A percentile compares a stretch with the other conserved stretches of the same genome.
Evolutionary conservation across 108 stramenopile genomes (phyloP).

Genomic region (Mayamaea pseudoterrestris): DNA sequence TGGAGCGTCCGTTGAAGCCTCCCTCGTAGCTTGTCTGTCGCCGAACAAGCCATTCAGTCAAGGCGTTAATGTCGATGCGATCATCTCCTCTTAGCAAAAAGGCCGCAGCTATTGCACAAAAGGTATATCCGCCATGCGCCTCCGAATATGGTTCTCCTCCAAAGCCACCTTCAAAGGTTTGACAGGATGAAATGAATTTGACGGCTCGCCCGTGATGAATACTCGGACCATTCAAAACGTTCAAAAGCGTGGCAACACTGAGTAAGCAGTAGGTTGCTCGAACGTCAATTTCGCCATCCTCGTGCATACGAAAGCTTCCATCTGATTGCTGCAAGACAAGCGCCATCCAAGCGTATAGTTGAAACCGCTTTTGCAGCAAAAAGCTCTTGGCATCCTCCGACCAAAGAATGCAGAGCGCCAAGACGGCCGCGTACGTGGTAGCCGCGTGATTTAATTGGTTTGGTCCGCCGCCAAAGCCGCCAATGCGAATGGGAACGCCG

Average conservation of each 20-base stretch:
- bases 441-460: constrained; percentile 89
- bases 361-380: constrained; percentile 20
- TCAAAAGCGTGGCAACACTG: constrained; percentile 55
- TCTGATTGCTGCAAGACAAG: constrained; percentile 25
- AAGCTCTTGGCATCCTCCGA: constrained; percentile 1
- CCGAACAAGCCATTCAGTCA: constrained; percentile 70
- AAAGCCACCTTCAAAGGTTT: constrained; percentile 97
- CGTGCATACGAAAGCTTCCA: constrained; percentile 86
- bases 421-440: constrained; percentile 88
- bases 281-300: constrained; percentile 95
- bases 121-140: constrained; percentile 98
- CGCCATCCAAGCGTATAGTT: constrained; percentile 64
- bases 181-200: constrained; percentile 56
- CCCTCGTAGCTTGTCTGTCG: constrained; percentile 90
- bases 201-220: constrained; percentile 25
- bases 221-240: constrained; percentile 36
- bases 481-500: constrained; percentile 14
- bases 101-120: constrained; percentile 86
- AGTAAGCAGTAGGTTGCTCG: constrained; percentile 88
- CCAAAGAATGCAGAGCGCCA: constrained; percentile 57
- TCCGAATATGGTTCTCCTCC: constrained; percentile 91
- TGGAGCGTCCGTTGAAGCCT: constrained; percentile 91
- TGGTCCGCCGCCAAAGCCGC: constrained; percentile 96
- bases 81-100: constrained; percentile 13
- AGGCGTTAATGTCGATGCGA: constrained; percentile 40